These are phyloP conservation scores for Tulasnella sp. DNA, from an alignment of 768 basidiomycete genomes.

Conservation along the genomic window DNA sequence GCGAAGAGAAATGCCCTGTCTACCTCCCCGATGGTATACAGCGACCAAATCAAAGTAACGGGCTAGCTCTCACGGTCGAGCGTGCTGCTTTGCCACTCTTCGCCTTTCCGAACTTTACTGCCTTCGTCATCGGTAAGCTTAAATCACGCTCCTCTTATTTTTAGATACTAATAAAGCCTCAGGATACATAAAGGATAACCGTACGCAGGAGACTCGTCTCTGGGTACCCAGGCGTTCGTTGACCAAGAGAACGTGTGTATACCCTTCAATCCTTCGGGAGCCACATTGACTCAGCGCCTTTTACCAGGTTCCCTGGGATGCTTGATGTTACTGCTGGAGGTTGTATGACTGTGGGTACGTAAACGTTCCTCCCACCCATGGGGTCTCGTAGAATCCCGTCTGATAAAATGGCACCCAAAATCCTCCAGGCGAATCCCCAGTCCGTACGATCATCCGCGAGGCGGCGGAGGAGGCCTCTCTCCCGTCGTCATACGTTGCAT, in stretches of 20 bases:
- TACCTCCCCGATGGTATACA: not conserved
- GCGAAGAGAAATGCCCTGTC: not conserved
- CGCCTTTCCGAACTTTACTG: not conserved
- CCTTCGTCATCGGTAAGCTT: not conserved
- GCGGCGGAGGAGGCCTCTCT: conserved; percentile 3
- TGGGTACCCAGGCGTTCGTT: not conserved
- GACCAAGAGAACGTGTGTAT: not conserved
- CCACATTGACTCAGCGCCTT: not conserved
- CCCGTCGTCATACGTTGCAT: not conserved
- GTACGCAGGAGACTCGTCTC: not conserved
- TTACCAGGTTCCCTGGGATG: not conserved
- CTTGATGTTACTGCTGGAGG: not conserved
- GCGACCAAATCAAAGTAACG: not conserved
- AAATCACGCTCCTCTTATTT: not conserved
- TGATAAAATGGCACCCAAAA: too few relatives aligned
- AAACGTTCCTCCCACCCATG: not conserved
- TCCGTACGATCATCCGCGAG: not conserved
- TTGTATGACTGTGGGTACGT: not conserved
- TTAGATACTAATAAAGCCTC: not conserved
- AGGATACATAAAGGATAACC: not conserved
- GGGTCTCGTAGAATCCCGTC: too few relatives aligned
- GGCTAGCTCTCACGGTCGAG: not conserved
- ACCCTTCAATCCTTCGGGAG: not conserved
- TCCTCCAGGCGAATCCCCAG: not conserved
- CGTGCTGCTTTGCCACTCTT: not conserved